These are phyloP conservation scores for Saturnispora kantuleensis DNA, from an alignment of 805 yeast genomes.

Conservation along the genomic window DNA sequence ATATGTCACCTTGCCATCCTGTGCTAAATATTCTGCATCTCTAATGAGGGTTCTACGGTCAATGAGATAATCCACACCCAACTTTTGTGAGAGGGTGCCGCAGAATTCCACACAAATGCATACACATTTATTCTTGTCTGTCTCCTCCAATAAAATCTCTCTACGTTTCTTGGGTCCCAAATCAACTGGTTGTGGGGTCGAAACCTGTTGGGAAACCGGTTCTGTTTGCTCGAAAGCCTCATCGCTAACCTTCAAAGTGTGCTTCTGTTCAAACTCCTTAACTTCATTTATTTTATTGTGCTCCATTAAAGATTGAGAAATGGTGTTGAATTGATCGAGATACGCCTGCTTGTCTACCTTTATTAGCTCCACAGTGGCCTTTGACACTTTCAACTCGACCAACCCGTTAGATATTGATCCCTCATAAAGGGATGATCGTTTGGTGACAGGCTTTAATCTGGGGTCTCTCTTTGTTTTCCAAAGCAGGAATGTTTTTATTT, in stretches of 20 bases:
- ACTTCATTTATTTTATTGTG: slow-evolving; percentile 3
- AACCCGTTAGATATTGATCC: slow-evolving; percentile 1
- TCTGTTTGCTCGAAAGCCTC: not conserved
- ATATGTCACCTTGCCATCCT: slow-evolving; percentile 19
- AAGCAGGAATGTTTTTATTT: slow-evolving; percentile 2
- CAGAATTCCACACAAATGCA: slow-evolving; percentile 33
- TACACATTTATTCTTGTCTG: slow-evolving; percentile 36
- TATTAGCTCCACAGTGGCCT: not conserved
- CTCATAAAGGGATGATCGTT: not conserved
- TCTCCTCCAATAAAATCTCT: slow-evolving; percentile 28
- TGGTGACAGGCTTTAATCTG: not conserved
- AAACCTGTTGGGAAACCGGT: not conserved
- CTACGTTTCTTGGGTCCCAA: slow-evolving; percentile 22
- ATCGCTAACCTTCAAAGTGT: not conserved
- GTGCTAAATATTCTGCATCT: slow-evolving; percentile 31
- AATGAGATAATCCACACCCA: slow-evolving; percentile 31
- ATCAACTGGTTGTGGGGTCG: slow-evolving; percentile 13
- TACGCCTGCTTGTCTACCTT: slow-evolving; percentile 1
- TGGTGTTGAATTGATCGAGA: not conserved
- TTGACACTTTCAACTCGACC: not conserved
- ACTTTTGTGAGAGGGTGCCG: slow-evolving; percentile 30
- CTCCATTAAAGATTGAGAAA: not conserved
- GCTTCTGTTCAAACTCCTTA: not conserved
- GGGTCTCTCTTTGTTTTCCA: slow-evolving; percentile 5
- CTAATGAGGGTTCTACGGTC: slow-evolving; percentile 47